phyloP scores from a whole-genome alignment of 768 basidiomycete genomes.

The Mycena amicta region DNA sequence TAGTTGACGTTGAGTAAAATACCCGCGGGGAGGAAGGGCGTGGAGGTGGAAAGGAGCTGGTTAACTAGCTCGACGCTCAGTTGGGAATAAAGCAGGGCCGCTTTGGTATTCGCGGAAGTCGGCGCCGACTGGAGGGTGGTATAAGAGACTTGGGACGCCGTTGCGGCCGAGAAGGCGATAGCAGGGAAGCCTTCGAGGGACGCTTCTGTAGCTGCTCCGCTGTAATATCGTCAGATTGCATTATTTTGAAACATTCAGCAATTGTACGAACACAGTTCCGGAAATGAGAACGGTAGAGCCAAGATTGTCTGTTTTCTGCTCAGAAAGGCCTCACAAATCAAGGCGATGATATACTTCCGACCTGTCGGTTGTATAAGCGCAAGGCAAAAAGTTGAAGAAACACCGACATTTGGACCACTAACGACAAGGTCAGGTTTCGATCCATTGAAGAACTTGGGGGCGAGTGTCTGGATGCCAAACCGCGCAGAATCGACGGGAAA shows the following conservation, averaged over 20 bases:
- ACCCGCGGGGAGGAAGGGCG: slow-evolving; percentile 33
- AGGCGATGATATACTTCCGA: neutral
- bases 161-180: slow-evolving; percentile 36
- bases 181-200: slow-evolving; percentile 38
- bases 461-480: slow-evolving; percentile 48
- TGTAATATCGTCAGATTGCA: slow-evolving; percentile 12
- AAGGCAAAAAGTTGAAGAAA: too few relatives aligned
- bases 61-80: slow-evolving; percentile 32
- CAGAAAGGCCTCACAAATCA: neutral
- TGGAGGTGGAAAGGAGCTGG: slow-evolving; percentile 21
- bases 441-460: slow-evolving; percentile 41
- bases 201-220: slow-evolving; percentile 40
- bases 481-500: slow-evolving; percentile 36
- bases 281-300: slow-evolving; percentile 37
- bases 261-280: slow-evolving; percentile 43
- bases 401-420: slow-evolving; percentile 49
- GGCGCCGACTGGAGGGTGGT: slow-evolving; percentile 36
- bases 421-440: slow-evolving; percentile 47
- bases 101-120: slow-evolving; percentile 27
- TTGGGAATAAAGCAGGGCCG: slow-evolving; percentile 34
- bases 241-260: neutral
- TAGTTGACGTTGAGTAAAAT: slow-evolving; percentile 41
- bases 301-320: slow-evolving; percentile 31
- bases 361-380: too few relatives aligned
- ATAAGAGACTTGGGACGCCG: slow-evolving; percentile 38